Percentiles rank a stretch among this genome's conserved stretches.
Conservation (phyloP, 2,329 filamentous ascomycete genomes). For the Botrytis hyacinthi region DNA sequence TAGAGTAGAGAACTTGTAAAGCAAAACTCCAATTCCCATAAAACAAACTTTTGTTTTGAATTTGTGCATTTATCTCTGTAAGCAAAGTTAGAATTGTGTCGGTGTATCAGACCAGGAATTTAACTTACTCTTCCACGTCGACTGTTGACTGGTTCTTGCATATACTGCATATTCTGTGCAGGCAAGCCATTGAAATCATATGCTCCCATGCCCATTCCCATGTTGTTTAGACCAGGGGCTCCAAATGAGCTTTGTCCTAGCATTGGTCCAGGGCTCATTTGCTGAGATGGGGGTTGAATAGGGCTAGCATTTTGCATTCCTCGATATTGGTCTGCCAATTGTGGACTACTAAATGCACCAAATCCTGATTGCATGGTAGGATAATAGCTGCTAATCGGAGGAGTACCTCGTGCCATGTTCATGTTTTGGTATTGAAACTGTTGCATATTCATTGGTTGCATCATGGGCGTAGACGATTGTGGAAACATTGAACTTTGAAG, state of each 20-base stretch:
- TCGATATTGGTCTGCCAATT: constrained; percentile 54
- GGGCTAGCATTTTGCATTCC: constrained; percentile 52
- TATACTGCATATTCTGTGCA: constrained; percentile 50
- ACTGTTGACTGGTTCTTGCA: constrained; percentile 55
- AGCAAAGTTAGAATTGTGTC: background rate
- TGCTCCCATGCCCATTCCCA: constrained; percentile 48
- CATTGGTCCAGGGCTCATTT: constrained; percentile 45
- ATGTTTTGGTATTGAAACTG: constrained; percentile 52
- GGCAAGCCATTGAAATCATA: constrained; percentile 47
- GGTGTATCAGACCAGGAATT: background rate
- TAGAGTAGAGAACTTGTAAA: background rate
- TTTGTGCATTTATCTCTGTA: constrained; percentile 19
- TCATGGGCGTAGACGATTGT: constrained; percentile 42
- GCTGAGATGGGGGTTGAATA: constrained; percentile 42
- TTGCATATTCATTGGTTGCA: constrained; percentile 51
- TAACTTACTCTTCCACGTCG: constrained; percentile 56
- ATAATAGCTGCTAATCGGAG: constrained; percentile 57
- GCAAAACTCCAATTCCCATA: background rate
- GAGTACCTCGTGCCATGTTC: constrained; percentile 51
- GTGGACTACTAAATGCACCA: constrained; percentile 50
- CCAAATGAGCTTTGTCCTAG: constrained; percentile 44
- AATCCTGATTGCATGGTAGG: constrained; percentile 56
- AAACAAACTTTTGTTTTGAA: background rate
- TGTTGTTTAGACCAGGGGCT: constrained; percentile 49
- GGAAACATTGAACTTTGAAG: constrained; percentile 53